phyloP scores from a whole-genome alignment of 2,329 filamentous ascomycete genomes.

The Bipolaris victoriae region DNA sequence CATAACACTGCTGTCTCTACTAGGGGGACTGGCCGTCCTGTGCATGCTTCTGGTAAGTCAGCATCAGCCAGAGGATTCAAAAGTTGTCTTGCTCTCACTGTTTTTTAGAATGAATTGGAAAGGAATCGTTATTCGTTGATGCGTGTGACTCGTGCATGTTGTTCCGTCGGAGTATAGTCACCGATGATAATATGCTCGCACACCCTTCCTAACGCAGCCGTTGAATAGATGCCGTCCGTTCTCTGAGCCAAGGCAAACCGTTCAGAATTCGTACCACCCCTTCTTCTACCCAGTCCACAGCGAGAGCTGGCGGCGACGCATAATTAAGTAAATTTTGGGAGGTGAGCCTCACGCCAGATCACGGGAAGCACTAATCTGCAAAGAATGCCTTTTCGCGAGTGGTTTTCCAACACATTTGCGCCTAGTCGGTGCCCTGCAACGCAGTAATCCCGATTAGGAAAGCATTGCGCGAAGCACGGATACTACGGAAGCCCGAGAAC shows the following conservation, averaged over 20 bases:
- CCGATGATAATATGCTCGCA: not conserved
- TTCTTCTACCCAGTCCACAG: slow-evolving; percentile 8
- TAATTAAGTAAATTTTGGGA: not conserved
- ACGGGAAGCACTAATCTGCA: slow-evolving; percentile 24
- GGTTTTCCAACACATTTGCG: slow-evolving; percentile 8
- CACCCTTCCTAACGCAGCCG: not conserved
- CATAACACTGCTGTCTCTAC: not conserved
- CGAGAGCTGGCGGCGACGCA: slow-evolving; percentile 2
- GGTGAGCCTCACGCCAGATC: slow-evolving; percentile 3
- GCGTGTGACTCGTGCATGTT: not conserved
- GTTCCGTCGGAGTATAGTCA: not conserved
- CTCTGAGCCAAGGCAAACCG: not conserved
- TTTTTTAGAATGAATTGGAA: not conserved
- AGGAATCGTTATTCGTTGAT: not conserved
- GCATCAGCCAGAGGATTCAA: not conserved
- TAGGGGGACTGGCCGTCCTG: not conserved
- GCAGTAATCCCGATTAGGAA: slow-evolving; percentile 18
- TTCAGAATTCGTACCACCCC: not conserved
- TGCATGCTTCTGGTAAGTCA: slow-evolving; percentile 7
- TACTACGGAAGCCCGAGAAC: not conserved
- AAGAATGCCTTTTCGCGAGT: slow-evolving; percentile 18
- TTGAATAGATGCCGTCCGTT: not conserved
- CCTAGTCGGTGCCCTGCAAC: slow-evolving; percentile 7
- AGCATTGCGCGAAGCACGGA: slow-evolving; percentile 15
- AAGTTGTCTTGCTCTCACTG: slow-evolving; percentile 3